These are phyloP conservation scores for Boletus barrowsii DNA, from an alignment of 768 basidiomycete genomes.

Conservation along the genomic window DNA sequence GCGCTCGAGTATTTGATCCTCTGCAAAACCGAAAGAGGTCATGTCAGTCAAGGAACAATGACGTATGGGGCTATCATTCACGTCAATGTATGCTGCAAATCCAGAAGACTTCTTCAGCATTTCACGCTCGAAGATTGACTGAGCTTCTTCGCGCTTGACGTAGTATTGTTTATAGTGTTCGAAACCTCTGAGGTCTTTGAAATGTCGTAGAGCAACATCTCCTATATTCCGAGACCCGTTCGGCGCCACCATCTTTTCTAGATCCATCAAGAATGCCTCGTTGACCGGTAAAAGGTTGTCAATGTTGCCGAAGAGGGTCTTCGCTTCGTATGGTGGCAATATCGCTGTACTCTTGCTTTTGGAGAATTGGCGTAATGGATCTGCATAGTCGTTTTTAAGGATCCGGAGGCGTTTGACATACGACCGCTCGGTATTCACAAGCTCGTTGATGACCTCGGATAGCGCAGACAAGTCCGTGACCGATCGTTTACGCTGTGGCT, in stretches of 20 bases:
- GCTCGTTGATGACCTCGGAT: conserved; percentile 75
- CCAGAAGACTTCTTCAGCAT: conserved; percentile 74
- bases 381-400: conserved; percentile 86
- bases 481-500: conserved; percentile 47
- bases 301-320: conserved; percentile 90
- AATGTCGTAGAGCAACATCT: conserved; percentile 83
- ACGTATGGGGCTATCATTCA: conserved; percentile 38
- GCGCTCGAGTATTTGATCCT: conserved; percentile 82
- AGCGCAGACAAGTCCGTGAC: conserved; percentile 65
- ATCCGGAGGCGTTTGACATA: conserved; percentile 82
- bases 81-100: conserved; percentile 86
- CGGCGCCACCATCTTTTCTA: conserved; percentile 75
- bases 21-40: conserved; percentile 36
- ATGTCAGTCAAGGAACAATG: conserved; percentile 10
- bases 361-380: conserved; percentile 85
- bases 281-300: conserved; percentile 89
- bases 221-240: conserved; percentile 63
- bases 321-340: conserved; percentile 87
- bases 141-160: conserved; percentile 89
- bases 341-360: conserved; percentile 82
- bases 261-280: conserved; percentile 76
- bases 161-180: conserved; percentile 93
- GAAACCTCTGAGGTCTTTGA: conserved; percentile 79
- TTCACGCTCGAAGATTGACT: conserved; percentile 81
- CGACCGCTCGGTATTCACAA: conserved; percentile 84